Conservation (phyloP, 1,284 basidiomycete genomes). For the Laetiporus sulphureus region DNA sequence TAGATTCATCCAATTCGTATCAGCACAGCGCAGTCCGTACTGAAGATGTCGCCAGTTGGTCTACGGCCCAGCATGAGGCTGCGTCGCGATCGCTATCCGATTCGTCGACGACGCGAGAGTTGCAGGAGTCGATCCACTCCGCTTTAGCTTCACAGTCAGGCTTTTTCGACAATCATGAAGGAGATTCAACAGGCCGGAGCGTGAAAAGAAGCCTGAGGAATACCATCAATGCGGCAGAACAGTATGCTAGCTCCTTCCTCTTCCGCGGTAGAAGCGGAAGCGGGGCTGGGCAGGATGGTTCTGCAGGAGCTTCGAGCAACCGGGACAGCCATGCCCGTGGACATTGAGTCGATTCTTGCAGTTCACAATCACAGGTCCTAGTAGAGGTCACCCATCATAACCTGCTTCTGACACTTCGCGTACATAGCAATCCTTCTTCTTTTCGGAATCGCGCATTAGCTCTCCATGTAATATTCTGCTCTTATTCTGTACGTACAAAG, state of each 20-base stretch:
- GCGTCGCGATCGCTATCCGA: constrained; percentile 17
- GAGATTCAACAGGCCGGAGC: constrained; percentile 44
- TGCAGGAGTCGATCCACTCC: constrained; percentile 37
- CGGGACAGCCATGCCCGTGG: constrained; percentile 22
- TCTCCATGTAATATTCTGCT: too few relatives aligned
- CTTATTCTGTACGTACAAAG: too few relatives aligned
- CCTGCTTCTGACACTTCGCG: too few relatives aligned
- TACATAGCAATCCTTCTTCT: too few relatives aligned
- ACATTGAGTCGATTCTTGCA: constrained; percentile 12
- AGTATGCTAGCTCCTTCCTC: constrained; percentile 56
- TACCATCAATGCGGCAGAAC: constrained; percentile 60
- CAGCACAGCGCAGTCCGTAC: constrained; percentile 19
- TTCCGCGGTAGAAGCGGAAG: constrained; percentile 38
- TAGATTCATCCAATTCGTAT: constrained; percentile 20
- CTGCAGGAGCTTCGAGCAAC: constrained; percentile 14
- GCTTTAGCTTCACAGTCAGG: constrained; percentile 25
- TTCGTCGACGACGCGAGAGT: constrained; percentile 29
- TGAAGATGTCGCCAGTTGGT: constrained; percentile 15
- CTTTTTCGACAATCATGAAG: constrained; percentile 24
- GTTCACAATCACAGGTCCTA: too few relatives aligned
- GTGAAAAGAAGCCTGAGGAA: constrained; percentile 59
- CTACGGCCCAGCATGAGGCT: constrained; percentile 19
- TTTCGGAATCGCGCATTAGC: too few relatives aligned
- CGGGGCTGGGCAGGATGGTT: constrained; percentile 19
- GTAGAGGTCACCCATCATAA: too few relatives aligned